Conservation (phyloP, 495 filamentous ascomycete genomes). For the Penicillium paradoxum region DNA sequence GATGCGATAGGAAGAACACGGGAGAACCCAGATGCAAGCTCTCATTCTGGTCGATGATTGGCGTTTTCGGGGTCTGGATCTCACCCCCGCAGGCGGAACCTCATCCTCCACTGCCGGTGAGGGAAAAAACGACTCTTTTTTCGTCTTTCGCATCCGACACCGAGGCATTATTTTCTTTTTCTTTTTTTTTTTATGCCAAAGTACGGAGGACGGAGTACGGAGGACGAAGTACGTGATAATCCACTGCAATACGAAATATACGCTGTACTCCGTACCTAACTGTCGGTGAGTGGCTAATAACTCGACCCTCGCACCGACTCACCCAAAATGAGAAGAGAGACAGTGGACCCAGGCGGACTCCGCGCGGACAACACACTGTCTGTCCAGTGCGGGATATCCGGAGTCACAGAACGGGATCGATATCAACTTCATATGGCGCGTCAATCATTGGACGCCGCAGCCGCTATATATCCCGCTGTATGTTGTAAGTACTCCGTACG, state of each 20-base stretch:
- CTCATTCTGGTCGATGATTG: slow-evolving; percentile 29
- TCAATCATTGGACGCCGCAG: slow-evolving; percentile 27
- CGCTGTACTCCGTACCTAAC: too few relatives aligned
- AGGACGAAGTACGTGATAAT: too few relatives aligned
- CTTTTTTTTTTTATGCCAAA: too few relatives aligned
- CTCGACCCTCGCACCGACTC: not conserved
- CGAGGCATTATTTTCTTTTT: too few relatives aligned
- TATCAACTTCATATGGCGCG: slow-evolving; percentile 21
- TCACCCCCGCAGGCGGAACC: slow-evolving; percentile 35
- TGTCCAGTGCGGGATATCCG: slow-evolving; percentile 18
- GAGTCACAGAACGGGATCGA: slow-evolving; percentile 14
- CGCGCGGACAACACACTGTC: not conserved
- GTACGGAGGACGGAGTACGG: too few relatives aligned
- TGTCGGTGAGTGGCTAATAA: not conserved
- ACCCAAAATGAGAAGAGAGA: not conserved
- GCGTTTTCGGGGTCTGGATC: slow-evolving; percentile 12
- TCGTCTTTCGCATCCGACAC: too few relatives aligned
- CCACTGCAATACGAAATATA: too few relatives aligned
- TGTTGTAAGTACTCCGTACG: slow-evolving; percentile 6
- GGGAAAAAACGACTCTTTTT: not conserved
- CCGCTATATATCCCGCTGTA: slow-evolving; percentile 21
- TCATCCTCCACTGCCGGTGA: slow-evolving; percentile 17
- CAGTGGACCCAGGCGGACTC: slow-evolving; percentile 10
- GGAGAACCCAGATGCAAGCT: too few relatives aligned
- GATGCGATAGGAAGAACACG: slow-evolving; percentile 16